Evolutionary conservation across 345 rosid genomes (phyloP).

Genomic region (Citrus sp.): DNA sequence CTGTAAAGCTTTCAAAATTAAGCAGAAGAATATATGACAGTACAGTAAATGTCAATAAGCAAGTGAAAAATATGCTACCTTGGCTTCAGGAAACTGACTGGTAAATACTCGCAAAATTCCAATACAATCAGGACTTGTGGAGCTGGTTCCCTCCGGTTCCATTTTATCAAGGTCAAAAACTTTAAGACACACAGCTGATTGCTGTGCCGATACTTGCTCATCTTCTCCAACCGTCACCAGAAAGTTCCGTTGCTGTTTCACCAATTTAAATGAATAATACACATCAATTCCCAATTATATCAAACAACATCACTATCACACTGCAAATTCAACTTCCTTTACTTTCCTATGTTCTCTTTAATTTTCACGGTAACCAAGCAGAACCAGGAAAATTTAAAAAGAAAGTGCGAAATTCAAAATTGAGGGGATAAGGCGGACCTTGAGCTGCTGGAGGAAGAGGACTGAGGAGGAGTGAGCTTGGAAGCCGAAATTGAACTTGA

Average conservation of each 20-base stretch:
- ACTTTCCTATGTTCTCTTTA: background rate
- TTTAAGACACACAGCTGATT: conserved; percentile 81
- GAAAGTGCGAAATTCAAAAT: background rate
- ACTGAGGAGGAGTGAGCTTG: conserved; percentile 82
- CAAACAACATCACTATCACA: background rate
- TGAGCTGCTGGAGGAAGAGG: conserved; percentile 90
- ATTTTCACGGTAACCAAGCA: conserved; percentile 7
- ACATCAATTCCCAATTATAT: background rate
- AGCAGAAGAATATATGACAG: background rate
- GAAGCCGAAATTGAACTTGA: conserved; percentile 84
- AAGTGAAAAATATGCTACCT: conserved; percentile 39
- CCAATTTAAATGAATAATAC: background rate
- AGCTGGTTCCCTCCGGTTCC: conserved; percentile 83
- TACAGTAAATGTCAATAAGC: background rate
- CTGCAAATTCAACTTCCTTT: background rate
- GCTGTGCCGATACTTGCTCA: conserved; percentile 73
- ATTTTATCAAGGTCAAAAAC: conserved; percentile 89
- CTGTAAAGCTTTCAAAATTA: background rate
- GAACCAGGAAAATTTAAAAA: background rate
- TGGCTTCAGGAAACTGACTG: conserved; percentile 88
- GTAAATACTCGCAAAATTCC: conserved; percentile 88
- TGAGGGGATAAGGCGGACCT: conserved; percentile 36
- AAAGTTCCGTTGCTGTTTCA: conserved; percentile 83
- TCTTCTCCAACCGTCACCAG: conserved; percentile 88
- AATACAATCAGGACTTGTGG: conserved; percentile 70